Base-by-base conservation (phyloP, 352 stramenopile species). In the Plasmopara viticola region DNA sequence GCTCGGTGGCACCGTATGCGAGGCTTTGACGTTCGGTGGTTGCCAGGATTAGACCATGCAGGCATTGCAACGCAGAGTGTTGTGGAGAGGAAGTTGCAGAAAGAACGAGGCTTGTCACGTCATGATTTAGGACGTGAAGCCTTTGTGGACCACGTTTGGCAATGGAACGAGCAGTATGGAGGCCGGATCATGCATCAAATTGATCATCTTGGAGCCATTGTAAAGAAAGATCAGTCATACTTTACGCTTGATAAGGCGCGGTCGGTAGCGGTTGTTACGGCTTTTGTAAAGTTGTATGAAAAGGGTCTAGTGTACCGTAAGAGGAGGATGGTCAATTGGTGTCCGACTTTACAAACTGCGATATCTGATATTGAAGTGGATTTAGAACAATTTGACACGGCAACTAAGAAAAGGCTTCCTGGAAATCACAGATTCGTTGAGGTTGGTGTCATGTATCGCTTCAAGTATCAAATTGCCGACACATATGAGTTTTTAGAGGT, bases 11-110 rank as follows among this genome's bases (percentile, higher is more conserved):
- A 99, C 74, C 86, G 96, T 44, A 99, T 99, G 97, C 86, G 87
- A 44, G 97, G 97, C 55, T 94, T 97, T 65, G 78, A 95, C 18
- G 97, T 98, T 25, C 76, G 97, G 14, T 99, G 98, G 90, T 81
- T 99, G 42, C 94, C 94, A 6, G 94, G 94, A 48, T 87, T 97
- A 6, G 97, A 99, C 69, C 97, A 99, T 65, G 97, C 97, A 2
- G 97, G 97, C 20, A 99, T 99, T 65, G 97, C 97, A 7, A 99
- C 97, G 17, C 97, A 90, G 80, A 97, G 87, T 42, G 96, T 99
- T 0, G 97, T 99, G 5, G 97, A 99, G 78, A 97, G 98, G 63
- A 97, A 98, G 71, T 77, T 99, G 33, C 85, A 90, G 58, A 98
- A 98, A 69, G 93, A 98, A 56, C 64, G 86, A 39, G 84, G 86